phyloP scores from a whole-genome alignment of 805 yeast species.

The Metschnikowia colocasiae region DNA sequence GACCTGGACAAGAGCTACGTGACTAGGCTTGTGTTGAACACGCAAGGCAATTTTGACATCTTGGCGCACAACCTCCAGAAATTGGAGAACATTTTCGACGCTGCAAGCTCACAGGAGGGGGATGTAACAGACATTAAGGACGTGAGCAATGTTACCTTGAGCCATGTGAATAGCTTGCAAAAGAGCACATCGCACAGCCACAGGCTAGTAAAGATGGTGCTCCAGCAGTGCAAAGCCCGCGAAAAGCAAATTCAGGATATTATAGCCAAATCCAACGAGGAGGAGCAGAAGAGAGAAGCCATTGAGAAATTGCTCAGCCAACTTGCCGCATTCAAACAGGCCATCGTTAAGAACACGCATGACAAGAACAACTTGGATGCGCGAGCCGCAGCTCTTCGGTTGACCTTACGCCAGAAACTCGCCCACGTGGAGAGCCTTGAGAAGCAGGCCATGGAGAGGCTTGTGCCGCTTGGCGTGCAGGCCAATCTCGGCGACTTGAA shows the following conservation, averaged over 20 bases:
- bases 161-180: conserved; percentile 15
- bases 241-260: conserved; percentile 9
- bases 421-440: conserved; percentile 21
- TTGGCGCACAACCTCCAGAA: conserved; percentile 20
- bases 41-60: conserved; percentile 26
- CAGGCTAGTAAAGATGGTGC: neutral
- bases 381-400: conserved; percentile 25
- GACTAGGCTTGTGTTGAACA: conserved; percentile 21
- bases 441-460: conserved; percentile 21
- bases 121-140: conserved; percentile 12
- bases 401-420: conserved; percentile 26
- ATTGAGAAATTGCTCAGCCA: conserved; percentile 26
- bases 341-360: conserved; percentile 10
- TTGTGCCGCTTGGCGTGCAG: conserved; percentile 35
- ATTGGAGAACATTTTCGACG: conserved; percentile 15
- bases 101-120: conserved; percentile 7
- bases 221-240: conserved; percentile 2
- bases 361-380: conserved; percentile 31
- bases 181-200: conserved; percentile 1
- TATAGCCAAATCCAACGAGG: neutral
- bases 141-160: conserved; percentile 17
- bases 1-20: conserved; percentile 18
- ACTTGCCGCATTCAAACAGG: conserved; percentile 19
- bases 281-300: neutral
- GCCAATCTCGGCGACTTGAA: conserved; percentile 19